Percentiles rank a stretch among this genome's conserved stretches.
Conservation (phyloP, 495 filamentous ascomycete genomes). For the Aspergillus biplanus region DNA sequence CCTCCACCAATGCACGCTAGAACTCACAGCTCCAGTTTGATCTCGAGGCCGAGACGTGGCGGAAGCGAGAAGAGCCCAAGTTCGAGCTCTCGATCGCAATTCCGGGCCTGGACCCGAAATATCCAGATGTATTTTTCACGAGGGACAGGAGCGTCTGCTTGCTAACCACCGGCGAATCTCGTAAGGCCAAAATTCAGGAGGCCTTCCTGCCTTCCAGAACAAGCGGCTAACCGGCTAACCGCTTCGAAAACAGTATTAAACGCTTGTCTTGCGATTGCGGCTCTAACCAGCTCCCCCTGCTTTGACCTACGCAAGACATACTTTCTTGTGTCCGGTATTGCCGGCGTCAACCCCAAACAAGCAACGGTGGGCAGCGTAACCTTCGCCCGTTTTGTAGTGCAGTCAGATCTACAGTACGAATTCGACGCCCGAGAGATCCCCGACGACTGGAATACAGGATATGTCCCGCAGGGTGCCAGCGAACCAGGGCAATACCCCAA, state of each 20-base stretch:
- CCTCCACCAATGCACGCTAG: no score
- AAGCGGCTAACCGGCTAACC: no score
- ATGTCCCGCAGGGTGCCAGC: slow-evolving; percentile 62
- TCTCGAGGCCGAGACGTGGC: slow-evolving; percentile 71
- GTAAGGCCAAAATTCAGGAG: slow-evolving; percentile 53
- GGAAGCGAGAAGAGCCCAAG: slow-evolving; percentile 52
- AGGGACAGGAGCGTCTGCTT: slow-evolving; percentile 62
- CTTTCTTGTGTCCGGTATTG: slow-evolving; percentile 73
- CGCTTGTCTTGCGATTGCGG: slow-evolving; percentile 63
- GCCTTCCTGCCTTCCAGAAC: no score
- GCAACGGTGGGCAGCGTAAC: slow-evolving; percentile 65
- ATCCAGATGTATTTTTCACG: slow-evolving; percentile 66
- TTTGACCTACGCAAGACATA: slow-evolving; percentile 72
- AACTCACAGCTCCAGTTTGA: slow-evolving; percentile 50
- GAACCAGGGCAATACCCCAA: slow-evolving; percentile 61
- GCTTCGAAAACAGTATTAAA: slow-evolving; percentile 49
- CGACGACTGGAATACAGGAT: slow-evolving; percentile 65
- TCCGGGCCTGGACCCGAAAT: slow-evolving; percentile 67
- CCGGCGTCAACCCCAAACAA: slow-evolving; percentile 69
- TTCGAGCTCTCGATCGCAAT: slow-evolving; percentile 66
- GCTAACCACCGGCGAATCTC: slow-evolving; percentile 48
- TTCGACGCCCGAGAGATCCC: slow-evolving; percentile 73
- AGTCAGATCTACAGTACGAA: slow-evolving; percentile 76
- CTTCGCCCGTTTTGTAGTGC: slow-evolving; percentile 69
- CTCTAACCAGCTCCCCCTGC: slow-evolving; percentile 59